phyloP scores from a whole-genome alignment of 768 basidiomycete species.

The Trametes coccinea region DNA sequence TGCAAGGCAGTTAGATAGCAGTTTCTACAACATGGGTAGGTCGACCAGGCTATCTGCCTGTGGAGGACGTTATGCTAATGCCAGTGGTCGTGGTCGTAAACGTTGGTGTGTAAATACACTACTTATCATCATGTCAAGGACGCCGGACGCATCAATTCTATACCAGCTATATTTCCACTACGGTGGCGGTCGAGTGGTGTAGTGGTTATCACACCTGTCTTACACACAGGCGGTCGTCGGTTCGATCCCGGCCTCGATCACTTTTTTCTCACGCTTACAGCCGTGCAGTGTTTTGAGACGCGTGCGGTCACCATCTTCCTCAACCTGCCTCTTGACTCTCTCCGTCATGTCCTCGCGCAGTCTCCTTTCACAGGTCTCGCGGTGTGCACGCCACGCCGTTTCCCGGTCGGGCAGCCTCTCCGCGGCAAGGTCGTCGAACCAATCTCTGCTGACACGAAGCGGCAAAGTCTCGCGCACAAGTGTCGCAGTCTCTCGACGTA shows the following conservation, averaged over 20 bases:
- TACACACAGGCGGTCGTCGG: slow-evolving; percentile 31
- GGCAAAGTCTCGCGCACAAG: neutral
- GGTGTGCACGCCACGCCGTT: neutral
- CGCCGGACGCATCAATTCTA: neutral
- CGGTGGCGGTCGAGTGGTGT: slow-evolving; percentile 26
- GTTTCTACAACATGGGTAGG: too few species aligned
- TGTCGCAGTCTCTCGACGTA: too few species aligned
- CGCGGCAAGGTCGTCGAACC: too few species aligned
- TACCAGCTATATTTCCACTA: neutral
- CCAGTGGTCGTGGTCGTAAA: too few species aligned
- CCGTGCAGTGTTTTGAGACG: neutral
- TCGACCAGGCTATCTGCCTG: too few species aligned
- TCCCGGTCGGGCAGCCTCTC: neutral
- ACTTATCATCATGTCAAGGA: neutral
- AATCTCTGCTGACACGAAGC: neutral
- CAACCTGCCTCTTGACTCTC: neutral
- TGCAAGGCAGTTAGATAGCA: too few species aligned
- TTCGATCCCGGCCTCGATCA: slow-evolving; percentile 31
- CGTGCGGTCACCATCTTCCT: too few species aligned
- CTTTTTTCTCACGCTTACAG: neutral
- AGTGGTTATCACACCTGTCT: slow-evolving; percentile 31
- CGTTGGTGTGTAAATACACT: too few species aligned
- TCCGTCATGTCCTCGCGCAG: neutral
- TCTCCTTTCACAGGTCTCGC: neutral
- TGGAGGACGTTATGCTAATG: too few species aligned